Evolutionary conservation across 73 alveolate genomes (phyloP).

Genomic region (Uronychia setigera): DNA sequence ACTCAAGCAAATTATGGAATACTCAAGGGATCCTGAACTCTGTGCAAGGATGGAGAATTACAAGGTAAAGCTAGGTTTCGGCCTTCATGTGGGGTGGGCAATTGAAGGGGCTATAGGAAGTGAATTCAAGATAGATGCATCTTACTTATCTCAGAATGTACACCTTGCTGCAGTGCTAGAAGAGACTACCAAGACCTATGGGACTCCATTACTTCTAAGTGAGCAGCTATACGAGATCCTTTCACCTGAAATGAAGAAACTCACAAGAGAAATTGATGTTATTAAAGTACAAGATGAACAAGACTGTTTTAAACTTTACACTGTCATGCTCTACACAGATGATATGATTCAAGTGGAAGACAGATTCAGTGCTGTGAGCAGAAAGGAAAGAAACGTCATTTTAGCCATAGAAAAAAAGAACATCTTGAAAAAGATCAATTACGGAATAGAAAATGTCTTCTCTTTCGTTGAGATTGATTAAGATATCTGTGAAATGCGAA

Average conservation of each 20-base stretch:
- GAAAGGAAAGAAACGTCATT: conserved; percentile 7
- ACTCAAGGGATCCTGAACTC: conserved; percentile 69
- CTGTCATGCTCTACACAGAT: conserved; percentile 74
- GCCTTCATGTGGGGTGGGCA: conserved; percentile 91
- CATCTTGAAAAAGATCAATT: background rate
- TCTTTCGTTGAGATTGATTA: conserved; percentile 7
- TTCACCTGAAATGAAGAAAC: conserved; percentile 60
- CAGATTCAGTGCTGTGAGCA: background rate
- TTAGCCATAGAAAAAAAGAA: conserved; percentile 32
- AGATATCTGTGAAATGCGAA: conserved; percentile 27
- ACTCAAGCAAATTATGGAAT: conserved; percentile 74
- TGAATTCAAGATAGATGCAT: conserved; percentile 91
- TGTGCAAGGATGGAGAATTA: conserved; percentile 50
- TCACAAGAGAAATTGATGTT: conserved; percentile 76
- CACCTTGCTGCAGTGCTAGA: conserved; percentile 77
- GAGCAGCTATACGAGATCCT: conserved; percentile 40
- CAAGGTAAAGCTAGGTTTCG: conserved; percentile 86
- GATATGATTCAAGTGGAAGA: conserved; percentile 25
- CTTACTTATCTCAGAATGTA: conserved; percentile 84
- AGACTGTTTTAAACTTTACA: conserved; percentile 77
- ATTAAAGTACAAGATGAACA: conserved; percentile 86
- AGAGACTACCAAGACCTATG: conserved; percentile 58
- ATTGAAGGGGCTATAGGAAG: conserved; percentile 95
- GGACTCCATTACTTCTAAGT: conserved; percentile 34
- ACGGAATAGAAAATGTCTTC: conserved; percentile 14